Evolutionary conservation across 768 basidiomycete genomes (phyloP).

Genomic region (Gyrodon lividus): DNA sequence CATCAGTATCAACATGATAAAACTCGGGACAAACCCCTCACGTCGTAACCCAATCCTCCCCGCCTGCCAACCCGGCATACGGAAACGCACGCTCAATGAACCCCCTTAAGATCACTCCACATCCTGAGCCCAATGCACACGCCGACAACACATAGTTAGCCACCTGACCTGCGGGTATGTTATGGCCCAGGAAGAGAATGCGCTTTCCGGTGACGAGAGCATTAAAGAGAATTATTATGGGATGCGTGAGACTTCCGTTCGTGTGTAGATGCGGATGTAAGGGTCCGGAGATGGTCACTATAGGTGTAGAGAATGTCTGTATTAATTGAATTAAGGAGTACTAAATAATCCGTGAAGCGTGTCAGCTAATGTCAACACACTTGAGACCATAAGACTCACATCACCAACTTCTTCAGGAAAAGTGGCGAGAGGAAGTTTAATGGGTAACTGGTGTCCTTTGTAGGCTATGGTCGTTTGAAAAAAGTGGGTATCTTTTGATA

Average conservation of each 20-base stretch:
- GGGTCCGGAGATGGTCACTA: conserved; percentile 64
- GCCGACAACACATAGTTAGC: conserved; percentile 91
- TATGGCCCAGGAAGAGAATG: conserved; percentile 93
- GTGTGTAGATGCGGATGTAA: conserved; percentile 93
- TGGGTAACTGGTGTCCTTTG: conserved; percentile 80
- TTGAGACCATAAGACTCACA: conserved; percentile 45
- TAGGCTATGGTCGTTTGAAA: conserved; percentile 85
- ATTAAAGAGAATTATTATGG: conserved; percentile 94
- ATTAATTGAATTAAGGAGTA: conserved; percentile 91
- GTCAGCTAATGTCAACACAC: conserved; percentile 9
- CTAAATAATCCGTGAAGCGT: conserved; percentile 39
- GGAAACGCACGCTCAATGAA: conserved; percentile 93
- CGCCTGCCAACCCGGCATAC: conserved; percentile 85
- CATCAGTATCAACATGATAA: conserved; percentile 4
- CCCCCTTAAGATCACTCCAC: conserved; percentile 78
- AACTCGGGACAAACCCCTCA: conserved; percentile 37
- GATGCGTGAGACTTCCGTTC: conserved; percentile 85
- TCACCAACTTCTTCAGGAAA: conserved; percentile 97
- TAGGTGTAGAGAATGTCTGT: conserved; percentile 70
- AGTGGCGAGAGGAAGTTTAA: conserved; percentile 85
- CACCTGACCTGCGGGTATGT: conserved; percentile 85
- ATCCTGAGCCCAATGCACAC: conserved; percentile 90
- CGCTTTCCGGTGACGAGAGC: conserved; percentile 93
- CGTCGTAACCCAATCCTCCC: conserved; percentile 90
- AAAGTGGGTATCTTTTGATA: conserved; percentile 89